Conservation (phyloP, 1,284 basidiomycete species). For the Paramarasmius palmivorus region DNA sequence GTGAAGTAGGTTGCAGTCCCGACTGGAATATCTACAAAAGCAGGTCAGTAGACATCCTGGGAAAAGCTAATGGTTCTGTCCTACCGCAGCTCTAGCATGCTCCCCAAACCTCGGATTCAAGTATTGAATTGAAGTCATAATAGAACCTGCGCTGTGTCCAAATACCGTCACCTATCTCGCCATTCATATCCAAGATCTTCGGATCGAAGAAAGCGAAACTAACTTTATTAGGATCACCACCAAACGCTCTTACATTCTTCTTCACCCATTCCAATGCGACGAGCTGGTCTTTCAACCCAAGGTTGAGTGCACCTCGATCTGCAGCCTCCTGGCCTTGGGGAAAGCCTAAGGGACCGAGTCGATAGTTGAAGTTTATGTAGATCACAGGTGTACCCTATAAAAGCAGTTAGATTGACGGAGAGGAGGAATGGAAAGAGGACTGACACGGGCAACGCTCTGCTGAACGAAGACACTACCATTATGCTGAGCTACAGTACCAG, state of each 20-base stretch:
- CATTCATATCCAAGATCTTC: too few species aligned
- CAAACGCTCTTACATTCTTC: constrained; percentile 35
- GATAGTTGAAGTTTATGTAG: constrained; percentile 8
- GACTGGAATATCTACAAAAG: constrained; percentile 44
- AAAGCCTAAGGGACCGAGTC: constrained; percentile 10
- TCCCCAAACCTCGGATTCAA: constrained; percentile 40
- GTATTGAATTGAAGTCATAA: constrained; percentile 42
- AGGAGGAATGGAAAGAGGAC: not conserved
- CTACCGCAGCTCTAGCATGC: constrained; percentile 43
- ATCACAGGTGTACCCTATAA: constrained; percentile 8
- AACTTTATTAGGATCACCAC: constrained; percentile 33
- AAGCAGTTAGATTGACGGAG: too few species aligned
- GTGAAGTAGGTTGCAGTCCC: constrained; percentile 34
- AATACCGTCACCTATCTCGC: constrained; percentile 58
- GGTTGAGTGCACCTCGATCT: constrained; percentile 30
- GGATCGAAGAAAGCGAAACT: not conserved
- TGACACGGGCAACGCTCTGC: not conserved
- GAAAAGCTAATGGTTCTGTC: too few species aligned
- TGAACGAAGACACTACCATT: constrained; percentile 6
- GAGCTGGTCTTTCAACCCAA: constrained; percentile 37
- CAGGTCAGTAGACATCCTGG: too few species aligned
- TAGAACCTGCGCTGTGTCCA: constrained; percentile 55
- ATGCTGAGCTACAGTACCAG: constrained; percentile 3
- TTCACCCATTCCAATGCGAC: constrained; percentile 37
- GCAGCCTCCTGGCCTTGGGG: constrained; percentile 29